Conservation (phyloP, 345 rosid species). For the Euphorbia tirucalli region DNA sequence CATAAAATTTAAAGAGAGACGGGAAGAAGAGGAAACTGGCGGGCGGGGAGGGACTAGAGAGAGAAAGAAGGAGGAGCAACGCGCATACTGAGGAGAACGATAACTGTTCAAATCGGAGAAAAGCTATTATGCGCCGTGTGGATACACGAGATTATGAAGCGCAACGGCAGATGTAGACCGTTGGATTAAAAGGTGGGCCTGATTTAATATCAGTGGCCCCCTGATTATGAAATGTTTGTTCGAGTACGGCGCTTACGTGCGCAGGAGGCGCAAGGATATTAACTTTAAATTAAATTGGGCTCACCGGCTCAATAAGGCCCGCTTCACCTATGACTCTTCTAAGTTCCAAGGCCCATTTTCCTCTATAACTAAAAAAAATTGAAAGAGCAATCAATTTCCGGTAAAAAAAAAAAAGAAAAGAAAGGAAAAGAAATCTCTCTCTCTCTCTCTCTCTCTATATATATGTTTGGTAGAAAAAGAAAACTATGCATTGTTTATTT, state of each 20-base stretch:
- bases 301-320: too few species aligned
- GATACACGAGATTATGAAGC: conserved; percentile 17
- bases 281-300: too few species aligned
- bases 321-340: too few species aligned
- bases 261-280: conserved; percentile 2
- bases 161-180: conserved; percentile 17
- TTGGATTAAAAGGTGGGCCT: conserved; percentile 17
- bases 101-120: conserved; percentile 18
- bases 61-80: conserved; percentile 26
- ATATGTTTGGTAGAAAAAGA: too few species aligned
- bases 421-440: too few species aligned
- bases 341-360: too few species aligned
- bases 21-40: conserved; percentile 22
- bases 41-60: conserved; percentile 12
- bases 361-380: too few species aligned
- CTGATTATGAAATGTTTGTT: neutral
- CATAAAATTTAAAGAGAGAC: neutral
- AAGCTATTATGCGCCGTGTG: conserved; percentile 29
- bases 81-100: conserved; percentile 35
- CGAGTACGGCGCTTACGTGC: neutral
- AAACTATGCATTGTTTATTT: too few species aligned
- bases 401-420: too few species aligned
- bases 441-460: too few species aligned
- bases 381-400: too few species aligned
- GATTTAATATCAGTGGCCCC: conserved; percentile 1